Conservation (phyloP, 2,329 filamentous ascomycete species). For the Curvularia eragrostidis region DNA sequence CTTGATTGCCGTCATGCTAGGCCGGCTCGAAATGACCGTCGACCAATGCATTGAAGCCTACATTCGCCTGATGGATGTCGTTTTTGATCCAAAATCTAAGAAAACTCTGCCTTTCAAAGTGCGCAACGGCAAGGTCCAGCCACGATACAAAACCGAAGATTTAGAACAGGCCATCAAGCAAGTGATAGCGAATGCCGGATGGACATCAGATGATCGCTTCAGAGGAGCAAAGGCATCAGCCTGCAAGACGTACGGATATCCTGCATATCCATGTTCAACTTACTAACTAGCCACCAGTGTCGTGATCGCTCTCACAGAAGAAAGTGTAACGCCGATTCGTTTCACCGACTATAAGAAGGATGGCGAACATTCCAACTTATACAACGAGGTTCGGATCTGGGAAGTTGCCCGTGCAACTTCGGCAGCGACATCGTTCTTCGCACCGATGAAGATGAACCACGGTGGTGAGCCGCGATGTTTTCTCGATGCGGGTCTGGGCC, state of each 20-base stretch:
- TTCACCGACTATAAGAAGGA: slow-evolving; percentile 13
- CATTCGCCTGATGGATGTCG: slow-evolving; percentile 10
- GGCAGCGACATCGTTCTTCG: slow-evolving; percentile 34
- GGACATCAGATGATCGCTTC: slow-evolving; percentile 9
- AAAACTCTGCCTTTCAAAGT: slow-evolving; percentile 8
- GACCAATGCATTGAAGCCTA: slow-evolving; percentile 24
- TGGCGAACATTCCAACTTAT: slow-evolving; percentile 16
- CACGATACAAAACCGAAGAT: slow-evolving; percentile 19
- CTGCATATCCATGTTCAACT: too few species aligned
- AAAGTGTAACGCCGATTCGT: slow-evolving; percentile 6
- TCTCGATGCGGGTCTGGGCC: slow-evolving; percentile 48
- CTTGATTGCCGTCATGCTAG: slow-evolving; percentile 27
- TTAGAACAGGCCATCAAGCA: slow-evolving; percentile 21
- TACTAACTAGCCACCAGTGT: slow-evolving; percentile 8
- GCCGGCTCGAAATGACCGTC: slow-evolving; percentile 24
- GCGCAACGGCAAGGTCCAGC: slow-evolving; percentile 16
- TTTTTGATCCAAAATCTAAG: slow-evolving; percentile 18
- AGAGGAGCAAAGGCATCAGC: slow-evolving; percentile 10
- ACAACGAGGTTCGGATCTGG: slow-evolving; percentile 39
- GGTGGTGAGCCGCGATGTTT: slow-evolving; percentile 38
- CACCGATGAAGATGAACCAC: slow-evolving; percentile 44
- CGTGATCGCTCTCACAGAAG: slow-evolving; percentile 13
- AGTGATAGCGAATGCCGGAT: slow-evolving; percentile 8
- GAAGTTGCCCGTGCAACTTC: slow-evolving; percentile 31
- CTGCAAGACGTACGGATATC: slow-evolving; percentile 12